phyloP scores from a whole-genome alignment of 1,284 basidiomycete genomes.

The Blastosporella zonata region DNA sequence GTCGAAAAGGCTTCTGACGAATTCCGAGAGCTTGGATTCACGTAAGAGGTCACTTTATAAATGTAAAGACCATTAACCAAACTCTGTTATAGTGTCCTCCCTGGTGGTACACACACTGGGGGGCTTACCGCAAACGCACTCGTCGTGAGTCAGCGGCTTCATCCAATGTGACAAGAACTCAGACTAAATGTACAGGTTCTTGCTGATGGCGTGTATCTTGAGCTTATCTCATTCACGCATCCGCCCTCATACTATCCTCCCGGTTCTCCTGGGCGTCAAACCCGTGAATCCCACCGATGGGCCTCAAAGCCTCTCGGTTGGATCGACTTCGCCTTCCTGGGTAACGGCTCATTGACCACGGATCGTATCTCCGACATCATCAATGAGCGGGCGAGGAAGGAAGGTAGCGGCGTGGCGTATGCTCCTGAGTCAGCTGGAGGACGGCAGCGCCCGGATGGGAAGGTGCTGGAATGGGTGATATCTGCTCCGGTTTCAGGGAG shows the following conservation, averaged over 20 bases:
- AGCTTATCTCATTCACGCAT: conserved; percentile 63
- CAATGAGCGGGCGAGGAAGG: conserved; percentile 13
- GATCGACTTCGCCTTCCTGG: conserved; percentile 63
- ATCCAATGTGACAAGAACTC: too few species aligned
- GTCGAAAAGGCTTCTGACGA: conserved; percentile 47
- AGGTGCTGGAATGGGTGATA: conserved; percentile 56
- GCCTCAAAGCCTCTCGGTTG: conserved; percentile 52
- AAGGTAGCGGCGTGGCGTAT: conserved; percentile 9
- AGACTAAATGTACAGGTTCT: conserved; percentile 42
- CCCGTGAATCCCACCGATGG: conserved; percentile 50
- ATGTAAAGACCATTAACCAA: not conserved
- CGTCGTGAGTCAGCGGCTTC: conserved; percentile 49
- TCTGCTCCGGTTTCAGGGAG: conserved; percentile 35
- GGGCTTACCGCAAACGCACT: conserved; percentile 64
- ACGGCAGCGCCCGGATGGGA: conserved; percentile 35
- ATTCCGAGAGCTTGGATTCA: conserved; percentile 63
- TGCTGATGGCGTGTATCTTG: conserved; percentile 59
- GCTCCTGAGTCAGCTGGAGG: conserved; percentile 21
- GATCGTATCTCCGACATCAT: conserved; percentile 36
- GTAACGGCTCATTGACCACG: conserved; percentile 38
- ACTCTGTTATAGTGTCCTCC: conserved; percentile 44
- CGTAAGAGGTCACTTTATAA: conserved; percentile 34
- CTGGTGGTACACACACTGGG: conserved; percentile 60
- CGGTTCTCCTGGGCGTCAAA: conserved; percentile 39
- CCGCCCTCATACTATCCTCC: conserved; percentile 49